Base-by-base conservation (phyloP, 1,284 basidiomycete species). In the Ceratobasidium sp. region DNA sequence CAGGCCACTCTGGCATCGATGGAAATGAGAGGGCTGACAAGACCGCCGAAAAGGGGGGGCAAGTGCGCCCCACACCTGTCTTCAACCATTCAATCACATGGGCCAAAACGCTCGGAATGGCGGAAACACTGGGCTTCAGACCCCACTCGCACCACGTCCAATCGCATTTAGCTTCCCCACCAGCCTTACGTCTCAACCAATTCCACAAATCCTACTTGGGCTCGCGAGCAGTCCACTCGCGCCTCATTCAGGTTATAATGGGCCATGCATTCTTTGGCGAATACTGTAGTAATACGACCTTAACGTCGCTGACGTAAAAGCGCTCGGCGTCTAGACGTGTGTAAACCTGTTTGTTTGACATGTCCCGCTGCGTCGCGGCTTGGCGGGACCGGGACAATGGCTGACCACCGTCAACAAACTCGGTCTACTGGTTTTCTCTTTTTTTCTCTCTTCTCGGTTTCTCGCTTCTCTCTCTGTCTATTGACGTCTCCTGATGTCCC, bases 11-110 rank as follows among this genome's bases (percentile, higher is more conserved):
- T 30, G 73, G 47, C 6, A 47, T 75, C 46, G 9, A 14, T 16
- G 76, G 76, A 8, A 76, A 76, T 52, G 76, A 75, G 41, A 0
- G 32, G 5, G 73, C 70, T 0, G 76, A 75, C 35, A 16, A 1
- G 11, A 8, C 28, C n/a, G 74, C 76, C 21, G 76, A 76, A 38
- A 38, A 63, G 18, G 75, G 50, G 26, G 64, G 62, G 1, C 28
- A 54, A 2, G 21, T 49, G 6, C 14, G 21, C 62, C 62, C 72
- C 21, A 35, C 41, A 41, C 47, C 54, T 18, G 3, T 72, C 14
- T 26, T 46, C 28, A 30, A 61, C 30, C 58, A 18, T 1, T 44
- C 67, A 18, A 62, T 72, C 46, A 62, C 50, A 14, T 72, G 70
- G 70, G 46, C 49, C 21, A 38, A 32, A 6, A 5, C 58, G 38